phyloP scores from a whole-genome alignment of 345 rosid genomes.

The Capsella bursapastoris region DNA sequence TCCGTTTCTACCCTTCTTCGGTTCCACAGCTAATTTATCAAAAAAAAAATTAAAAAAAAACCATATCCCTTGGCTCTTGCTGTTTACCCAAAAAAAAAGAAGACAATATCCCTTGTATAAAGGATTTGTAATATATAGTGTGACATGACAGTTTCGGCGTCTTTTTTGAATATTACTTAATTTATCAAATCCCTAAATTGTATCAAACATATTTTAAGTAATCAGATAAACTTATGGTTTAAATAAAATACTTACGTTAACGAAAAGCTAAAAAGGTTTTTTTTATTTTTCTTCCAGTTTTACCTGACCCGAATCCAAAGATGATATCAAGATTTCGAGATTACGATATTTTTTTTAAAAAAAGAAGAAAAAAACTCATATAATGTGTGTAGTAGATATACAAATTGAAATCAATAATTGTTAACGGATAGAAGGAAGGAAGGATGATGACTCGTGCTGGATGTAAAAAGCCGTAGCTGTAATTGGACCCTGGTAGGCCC shows the following conservation, averaged over 20 bases:
- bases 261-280: neutral
- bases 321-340: neutral
- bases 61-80: no score
- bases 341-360: neutral
- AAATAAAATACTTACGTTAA: no score
- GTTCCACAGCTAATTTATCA: neutral
- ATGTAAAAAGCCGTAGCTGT: slow-evolving; percentile 37
- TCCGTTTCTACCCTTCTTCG: neutral
- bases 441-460: slow-evolving; percentile 27
- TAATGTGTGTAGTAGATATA: neutral
- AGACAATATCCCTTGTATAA: slow-evolving; percentile 11
- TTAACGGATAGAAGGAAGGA: neutral
- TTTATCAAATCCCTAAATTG: no score
- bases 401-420: slow-evolving; percentile 23
- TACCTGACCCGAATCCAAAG: neutral
- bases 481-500: slow-evolving; percentile 29
- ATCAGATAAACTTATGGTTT: no score
- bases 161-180: no score
- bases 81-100: no score
- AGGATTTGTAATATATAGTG: neutral
- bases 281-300: neutral
- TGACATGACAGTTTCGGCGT: neutral
- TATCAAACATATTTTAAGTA: no score
- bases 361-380: neutral
- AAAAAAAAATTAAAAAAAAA: no score